phyloP scores from a whole-genome alignment of 257 asterid species.

The Cynanchum wilfordii region DNA sequence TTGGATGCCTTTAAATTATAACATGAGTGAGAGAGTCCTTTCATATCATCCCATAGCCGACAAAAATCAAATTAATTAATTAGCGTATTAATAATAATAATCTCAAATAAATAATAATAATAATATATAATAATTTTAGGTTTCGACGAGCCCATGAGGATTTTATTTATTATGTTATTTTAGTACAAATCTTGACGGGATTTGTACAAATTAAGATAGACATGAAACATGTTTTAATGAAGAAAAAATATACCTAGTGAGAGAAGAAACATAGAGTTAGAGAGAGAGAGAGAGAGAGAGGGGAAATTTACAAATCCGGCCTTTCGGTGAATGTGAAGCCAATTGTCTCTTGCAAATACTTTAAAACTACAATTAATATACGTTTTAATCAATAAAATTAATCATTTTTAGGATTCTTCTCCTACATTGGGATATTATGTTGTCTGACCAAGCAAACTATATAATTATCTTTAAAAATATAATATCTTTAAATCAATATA shows the following conservation, averaged over 20 bases:
- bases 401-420: background rate
- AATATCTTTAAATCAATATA: no score
- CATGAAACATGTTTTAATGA: background rate
- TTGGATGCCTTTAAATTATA: background rate
- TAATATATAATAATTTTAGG: background rate
- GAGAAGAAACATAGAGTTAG: background rate
- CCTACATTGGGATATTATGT: background rate
- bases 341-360: constrained; percentile 8
- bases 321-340: constrained; percentile 9
- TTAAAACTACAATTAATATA: background rate
- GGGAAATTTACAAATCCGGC: constrained; percentile 1
- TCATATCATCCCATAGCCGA: background rate
- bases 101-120: no score
- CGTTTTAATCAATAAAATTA: background rate
- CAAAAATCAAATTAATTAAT: background rate
- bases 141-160: background rate
- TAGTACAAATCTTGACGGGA: background rate
- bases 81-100: background rate
- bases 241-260: background rate
- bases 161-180: background rate
- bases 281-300: no score
- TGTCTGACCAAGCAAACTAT: background rate
- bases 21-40: background rate
- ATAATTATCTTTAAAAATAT: no score
- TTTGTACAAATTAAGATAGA: background rate